A percentile compares a stretch with the other conserved stretches of the same genome.
Evolutionary conservation across 805 yeast species (phyloP).

Genomic region (Pichia occidentalis): DNA sequence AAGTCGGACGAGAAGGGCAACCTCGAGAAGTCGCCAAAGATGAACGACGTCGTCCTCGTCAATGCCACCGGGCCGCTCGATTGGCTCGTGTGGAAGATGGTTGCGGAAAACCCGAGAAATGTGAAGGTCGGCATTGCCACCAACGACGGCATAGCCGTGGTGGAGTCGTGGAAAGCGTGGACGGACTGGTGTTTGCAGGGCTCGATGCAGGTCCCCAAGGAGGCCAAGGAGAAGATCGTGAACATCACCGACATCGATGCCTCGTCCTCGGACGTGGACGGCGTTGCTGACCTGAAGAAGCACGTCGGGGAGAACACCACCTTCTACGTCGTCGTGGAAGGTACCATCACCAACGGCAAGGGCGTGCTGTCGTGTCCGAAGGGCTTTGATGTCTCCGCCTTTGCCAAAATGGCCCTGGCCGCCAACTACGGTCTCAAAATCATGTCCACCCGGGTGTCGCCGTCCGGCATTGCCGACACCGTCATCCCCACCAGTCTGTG

Average conservation of each 20-base stretch:
- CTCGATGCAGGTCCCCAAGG: constrained; percentile 3
- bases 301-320: constrained; percentile 23
- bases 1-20: constrained; percentile 33
- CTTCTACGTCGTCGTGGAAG: constrained; percentile 63
- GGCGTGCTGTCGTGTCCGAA: constrained; percentile 55
- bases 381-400: constrained; percentile 18
- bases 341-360: constrained; percentile 80
- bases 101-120: constrained; percentile 9
- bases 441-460: constrained; percentile 32
- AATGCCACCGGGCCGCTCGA: constrained; percentile 60
- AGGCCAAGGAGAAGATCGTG: not conserved
- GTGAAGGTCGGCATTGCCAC: constrained; percentile 19
- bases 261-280: constrained; percentile 10
- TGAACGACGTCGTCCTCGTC: constrained; percentile 45
- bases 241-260: constrained; percentile 10
- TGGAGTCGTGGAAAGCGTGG: constrained; percentile 7
- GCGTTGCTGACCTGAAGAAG: not conserved
- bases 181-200: constrained; percentile 14
- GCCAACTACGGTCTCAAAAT: constrained; percentile 26
- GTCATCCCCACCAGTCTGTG: constrained; percentile 22
- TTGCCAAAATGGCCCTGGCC: constrained; percentile 8
- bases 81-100: constrained; percentile 31
- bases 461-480: constrained; percentile 32
- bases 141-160: constrained; percentile 11
- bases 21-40: constrained; percentile 29